phyloP scores from a whole-genome alignment of 345 rosid genomes.

The Carallia brachiata region DNA sequence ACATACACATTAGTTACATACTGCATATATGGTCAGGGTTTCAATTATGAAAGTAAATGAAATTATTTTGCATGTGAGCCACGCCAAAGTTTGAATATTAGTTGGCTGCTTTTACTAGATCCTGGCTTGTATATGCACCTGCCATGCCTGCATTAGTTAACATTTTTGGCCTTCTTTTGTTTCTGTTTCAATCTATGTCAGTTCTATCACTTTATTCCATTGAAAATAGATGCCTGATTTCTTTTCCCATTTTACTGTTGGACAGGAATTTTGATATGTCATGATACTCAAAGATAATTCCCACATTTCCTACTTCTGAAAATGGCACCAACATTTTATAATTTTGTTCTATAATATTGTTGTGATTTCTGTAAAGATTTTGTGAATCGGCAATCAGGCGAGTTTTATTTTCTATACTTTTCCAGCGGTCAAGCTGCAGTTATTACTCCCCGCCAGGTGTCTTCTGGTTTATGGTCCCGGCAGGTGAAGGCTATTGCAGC shows the following conservation, averaged over 20 bases:
- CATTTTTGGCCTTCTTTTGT: slow-evolving; percentile 11
- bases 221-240: slow-evolving; percentile 6
- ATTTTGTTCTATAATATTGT: background rate
- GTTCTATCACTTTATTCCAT: slow-evolving; percentile 3
- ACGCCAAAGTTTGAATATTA: no score
- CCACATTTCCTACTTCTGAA: background rate
- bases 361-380: slow-evolving; percentile 3
- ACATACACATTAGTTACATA: background rate
- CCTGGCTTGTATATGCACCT: background rate
- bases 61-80: background rate
- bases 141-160: background rate
- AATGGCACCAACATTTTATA: background rate
- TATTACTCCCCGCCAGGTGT: slow-evolving; percentile 93
- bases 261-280: background rate
- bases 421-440: slow-evolving; percentile 98
- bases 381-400: slow-evolving; percentile 14
- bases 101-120: background rate
- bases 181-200: slow-evolving; percentile 5
- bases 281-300: slow-evolving; percentile 1
- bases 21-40: background rate
- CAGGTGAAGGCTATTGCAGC: slow-evolving; percentile 92
- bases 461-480: slow-evolving; percentile 76
- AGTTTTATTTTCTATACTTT: slow-evolving; percentile 32
- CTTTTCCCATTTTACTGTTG: slow-evolving; percentile 11
- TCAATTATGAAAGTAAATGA: background rate